phyloP scores from a whole-genome alignment of 2,329 filamentous ascomycete genomes.

The Fusarium citri region DNA sequence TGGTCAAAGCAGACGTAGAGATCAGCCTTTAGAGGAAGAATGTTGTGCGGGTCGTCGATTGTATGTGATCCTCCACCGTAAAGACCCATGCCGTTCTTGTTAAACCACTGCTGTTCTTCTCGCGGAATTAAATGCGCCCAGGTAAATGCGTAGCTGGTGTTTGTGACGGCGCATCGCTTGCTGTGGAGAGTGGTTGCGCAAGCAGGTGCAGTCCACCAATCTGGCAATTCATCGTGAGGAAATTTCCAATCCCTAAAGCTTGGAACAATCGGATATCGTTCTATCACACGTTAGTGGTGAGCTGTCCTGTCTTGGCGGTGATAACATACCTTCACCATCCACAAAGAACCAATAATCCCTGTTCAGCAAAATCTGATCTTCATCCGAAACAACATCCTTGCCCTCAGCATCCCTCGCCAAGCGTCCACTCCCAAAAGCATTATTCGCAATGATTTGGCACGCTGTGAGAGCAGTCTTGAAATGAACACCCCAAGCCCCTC shows the following conservation, averaged over 20 bases:
- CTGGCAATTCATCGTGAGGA: conserved; percentile 29
- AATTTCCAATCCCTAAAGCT: conserved; percentile 39
- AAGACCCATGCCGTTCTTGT: conserved; percentile 35
- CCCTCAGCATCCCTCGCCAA: conserved; percentile 22
- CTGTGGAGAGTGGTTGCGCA: not conserved
- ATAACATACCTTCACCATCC: conserved; percentile 24
- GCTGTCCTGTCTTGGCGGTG: not conserved
- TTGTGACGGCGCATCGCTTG: conserved; percentile 34
- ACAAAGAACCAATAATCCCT: conserved; percentile 39
- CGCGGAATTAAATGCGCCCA: conserved; percentile 32
- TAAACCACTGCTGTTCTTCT: conserved; percentile 37
- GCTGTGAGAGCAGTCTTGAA: conserved; percentile 28
- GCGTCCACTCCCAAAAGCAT: conserved; percentile 20
- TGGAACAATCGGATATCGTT: conserved; percentile 33
- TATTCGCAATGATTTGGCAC: conserved; percentile 36
- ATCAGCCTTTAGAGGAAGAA: conserved; percentile 32
- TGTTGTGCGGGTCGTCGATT: conserved; percentile 32
- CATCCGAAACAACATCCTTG: conserved; percentile 2
- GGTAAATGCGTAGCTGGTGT: conserved; percentile 37
- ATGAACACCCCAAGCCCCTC: conserved; percentile 24
- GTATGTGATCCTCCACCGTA: conserved; percentile 36
- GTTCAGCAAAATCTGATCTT: conserved; percentile 20
- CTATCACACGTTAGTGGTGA: not conserved
- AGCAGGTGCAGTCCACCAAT: conserved; percentile 25
- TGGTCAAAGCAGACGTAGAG: conserved; percentile 39